Percentiles rank a stretch among this genome's conserved stretches.
Conservation (phyloP, 495 filamentous ascomycete genomes). For the Xylaria palmicola region DNA sequence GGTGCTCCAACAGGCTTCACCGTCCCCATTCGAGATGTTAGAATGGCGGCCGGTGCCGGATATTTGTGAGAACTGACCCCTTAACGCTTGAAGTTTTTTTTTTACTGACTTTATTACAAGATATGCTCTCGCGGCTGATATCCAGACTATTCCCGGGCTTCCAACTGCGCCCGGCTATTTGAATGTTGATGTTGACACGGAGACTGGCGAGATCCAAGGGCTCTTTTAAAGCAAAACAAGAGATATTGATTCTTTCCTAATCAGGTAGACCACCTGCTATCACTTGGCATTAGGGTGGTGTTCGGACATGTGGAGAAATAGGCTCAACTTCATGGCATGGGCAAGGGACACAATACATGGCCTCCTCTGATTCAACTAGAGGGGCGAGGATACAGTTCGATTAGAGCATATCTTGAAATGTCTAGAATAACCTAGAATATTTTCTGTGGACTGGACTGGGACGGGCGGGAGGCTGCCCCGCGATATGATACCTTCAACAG, state of each 20-base stretch:
- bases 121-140: slow-evolving; percentile 93
- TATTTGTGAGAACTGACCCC: slow-evolving; percentile 62
- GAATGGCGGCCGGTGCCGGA: slow-evolving; percentile 90
- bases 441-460: slow-evolving; percentile 4
- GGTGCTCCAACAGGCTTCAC: slow-evolving; percentile 96
- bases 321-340: slow-evolving; percentile 13
- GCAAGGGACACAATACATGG: slow-evolving; percentile 1
- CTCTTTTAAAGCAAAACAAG: slow-evolving; percentile 63
- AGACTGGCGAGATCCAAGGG: slow-evolving; percentile 94
- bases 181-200: slow-evolving; percentile 90
- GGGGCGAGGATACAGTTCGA: slow-evolving; percentile 5
- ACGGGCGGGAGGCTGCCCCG: slow-evolving; percentile 6
- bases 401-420: background rate
- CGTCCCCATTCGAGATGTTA: slow-evolving; percentile 90
- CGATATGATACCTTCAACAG: slow-evolving; percentile 33
- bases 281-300: background rate
- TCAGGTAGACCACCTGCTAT: too few species aligned
- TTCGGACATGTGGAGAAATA: slow-evolving; percentile 11
- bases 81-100: background rate
- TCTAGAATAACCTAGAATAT: too few species aligned
- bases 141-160: slow-evolving; percentile 95
- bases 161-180: slow-evolving; percentile 95
- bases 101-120: slow-evolving; percentile 37
- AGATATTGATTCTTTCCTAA: background rate
- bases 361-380: slow-evolving; percentile 18